Evolutionary conservation across 768 basidiomycete genomes (phyloP).

Genomic region (Amanita molliuscula): DNA sequence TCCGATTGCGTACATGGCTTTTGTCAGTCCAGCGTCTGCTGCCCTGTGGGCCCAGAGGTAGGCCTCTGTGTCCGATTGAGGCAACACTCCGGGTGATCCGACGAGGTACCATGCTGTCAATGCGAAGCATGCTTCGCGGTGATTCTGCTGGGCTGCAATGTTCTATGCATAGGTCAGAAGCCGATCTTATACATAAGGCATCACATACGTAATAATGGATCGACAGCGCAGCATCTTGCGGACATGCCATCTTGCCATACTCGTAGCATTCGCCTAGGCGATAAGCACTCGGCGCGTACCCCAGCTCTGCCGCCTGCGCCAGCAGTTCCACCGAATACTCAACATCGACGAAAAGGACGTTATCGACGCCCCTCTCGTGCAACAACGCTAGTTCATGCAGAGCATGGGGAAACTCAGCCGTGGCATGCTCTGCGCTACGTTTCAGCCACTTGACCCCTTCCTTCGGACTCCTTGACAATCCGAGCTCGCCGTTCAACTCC

Average conservation of each 20-base stretch:
- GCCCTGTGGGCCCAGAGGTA: slow-evolving; percentile 96
- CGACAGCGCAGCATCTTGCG: slow-evolving; percentile 91
- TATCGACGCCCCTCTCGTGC: slow-evolving; percentile 96
- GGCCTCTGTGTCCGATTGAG: slow-evolving; percentile 97
- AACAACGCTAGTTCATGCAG: slow-evolving; percentile 89
- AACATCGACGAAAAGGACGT: slow-evolving; percentile 92
- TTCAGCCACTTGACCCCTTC: slow-evolving; percentile 99
- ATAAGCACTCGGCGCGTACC: slow-evolving; percentile 94
- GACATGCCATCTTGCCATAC: slow-evolving; percentile 98
- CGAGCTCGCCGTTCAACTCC: slow-evolving; percentile 92
- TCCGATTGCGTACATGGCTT: slow-evolving; percentile 97
- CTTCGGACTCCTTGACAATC: slow-evolving; percentile 75
- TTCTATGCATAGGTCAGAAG: slow-evolving; percentile 42
- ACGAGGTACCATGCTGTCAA: slow-evolving; percentile 99
- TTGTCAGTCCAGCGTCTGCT: slow-evolving; percentile 82
- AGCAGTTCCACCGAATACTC: slow-evolving; percentile 93
- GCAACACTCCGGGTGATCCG: slow-evolving; percentile 93
- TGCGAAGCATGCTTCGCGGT: slow-evolving; percentile 96
- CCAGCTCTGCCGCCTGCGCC: slow-evolving; percentile 91
- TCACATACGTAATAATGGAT: slow-evolving; percentile 96
- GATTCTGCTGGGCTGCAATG: slow-evolving; percentile 95
- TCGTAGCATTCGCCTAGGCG: slow-evolving; percentile 97
- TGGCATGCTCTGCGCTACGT: slow-evolving; percentile 88
- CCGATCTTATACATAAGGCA: slow-evolving; percentile 4
- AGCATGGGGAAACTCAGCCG: slow-evolving; percentile 93